Evolutionary conservation across 345 rosid genomes (phyloP).

Genomic region (Brassica juncea): DNA sequence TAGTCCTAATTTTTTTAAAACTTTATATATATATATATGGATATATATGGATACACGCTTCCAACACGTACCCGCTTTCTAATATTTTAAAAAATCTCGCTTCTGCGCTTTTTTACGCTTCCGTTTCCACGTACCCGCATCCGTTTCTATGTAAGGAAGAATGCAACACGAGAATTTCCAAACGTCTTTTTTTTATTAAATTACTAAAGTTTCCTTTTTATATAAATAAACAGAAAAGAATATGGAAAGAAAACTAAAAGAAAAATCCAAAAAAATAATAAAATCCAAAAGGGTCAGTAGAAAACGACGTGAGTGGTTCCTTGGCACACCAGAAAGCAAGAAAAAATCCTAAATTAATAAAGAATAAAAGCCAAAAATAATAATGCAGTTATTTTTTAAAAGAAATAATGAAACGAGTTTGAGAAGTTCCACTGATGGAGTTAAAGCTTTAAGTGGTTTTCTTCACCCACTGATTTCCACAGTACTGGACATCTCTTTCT

Average conservation of each 20-base stretch:
- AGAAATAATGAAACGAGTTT: conserved; percentile 19
- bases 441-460: conserved; percentile 29
- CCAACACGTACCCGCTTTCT: no score
- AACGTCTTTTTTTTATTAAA: conserved; percentile 15
- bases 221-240: conserved; percentile 13
- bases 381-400: neutral
- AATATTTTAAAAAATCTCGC: no score
- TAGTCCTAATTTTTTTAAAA: no score
- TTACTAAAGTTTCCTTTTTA: neutral
- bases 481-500: neutral
- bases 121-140: no score
- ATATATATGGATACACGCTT: no score
- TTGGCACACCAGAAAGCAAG: conserved; percentile 35
- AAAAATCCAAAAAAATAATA: conserved; percentile 33
- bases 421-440: conserved; percentile 34
- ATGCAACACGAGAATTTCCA: conserved; percentile 17
- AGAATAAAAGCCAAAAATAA: conserved; percentile 11
- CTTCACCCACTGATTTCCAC: conserved; percentile 43
- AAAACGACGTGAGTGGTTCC: conserved; percentile 45
- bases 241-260: conserved; percentile 32
- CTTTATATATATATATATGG: no score
- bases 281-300: conserved; percentile 35
- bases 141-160: neutral
- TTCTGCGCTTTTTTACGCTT: no score
- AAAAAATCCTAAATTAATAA: conserved; percentile 4